Evolutionary conservation across 306 rosid genomes (phyloP), one percentile per base, ranked within the genome.

Genomic region (Prosopis cineraria): DNA sequence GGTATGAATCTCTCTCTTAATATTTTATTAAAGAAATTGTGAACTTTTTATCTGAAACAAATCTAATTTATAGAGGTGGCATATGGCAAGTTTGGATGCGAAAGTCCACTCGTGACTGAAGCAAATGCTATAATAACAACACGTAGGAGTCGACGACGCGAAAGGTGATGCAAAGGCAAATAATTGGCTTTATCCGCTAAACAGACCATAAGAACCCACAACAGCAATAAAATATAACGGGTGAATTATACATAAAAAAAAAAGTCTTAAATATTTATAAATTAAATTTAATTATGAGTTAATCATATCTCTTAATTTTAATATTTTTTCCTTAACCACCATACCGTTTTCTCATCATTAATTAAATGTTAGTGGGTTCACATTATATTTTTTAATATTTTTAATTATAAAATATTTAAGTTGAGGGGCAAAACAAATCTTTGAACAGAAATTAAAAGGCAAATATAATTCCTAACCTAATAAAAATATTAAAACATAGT

Each of bases 111-210:
- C 3, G 53, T 47, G 53, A 47, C 53, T 5, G 5, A 48, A 48
- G 55, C 22, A 44, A 58, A 68, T 59, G 41, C 40, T 31, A 70
- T 0, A 22, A 48, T 64, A 60, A 76, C 72, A 50, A 56, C 5
- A 37, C 63, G 63, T 78, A 70, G 85, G 70, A 86, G 12, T 76
- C 17, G 11, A 17, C n/a, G n/a, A n/a, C n/a, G n/a, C 33, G 68
- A 39, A 53, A 50, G 59, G 6, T 30, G 24, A n/a, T 58, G 5
- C 30, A 25, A 19, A 10, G 17, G 62, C n/a, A 19, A 17, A 70
- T 19, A 41, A 1, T 12, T 30, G 50, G 19, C 10, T 70, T 11
- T 71, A 47, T 70, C 62, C 40, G 3, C 9, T 17, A 33, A 48
- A 47, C 19, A 31, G 16, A 44, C 36, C 36, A 29, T n/a, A 70